These are phyloP conservation scores for Pseudevernia furfuracea DNA, from an alignment of 495 filamentous ascomycete genomes.

Conservation along the genomic window DNA sequence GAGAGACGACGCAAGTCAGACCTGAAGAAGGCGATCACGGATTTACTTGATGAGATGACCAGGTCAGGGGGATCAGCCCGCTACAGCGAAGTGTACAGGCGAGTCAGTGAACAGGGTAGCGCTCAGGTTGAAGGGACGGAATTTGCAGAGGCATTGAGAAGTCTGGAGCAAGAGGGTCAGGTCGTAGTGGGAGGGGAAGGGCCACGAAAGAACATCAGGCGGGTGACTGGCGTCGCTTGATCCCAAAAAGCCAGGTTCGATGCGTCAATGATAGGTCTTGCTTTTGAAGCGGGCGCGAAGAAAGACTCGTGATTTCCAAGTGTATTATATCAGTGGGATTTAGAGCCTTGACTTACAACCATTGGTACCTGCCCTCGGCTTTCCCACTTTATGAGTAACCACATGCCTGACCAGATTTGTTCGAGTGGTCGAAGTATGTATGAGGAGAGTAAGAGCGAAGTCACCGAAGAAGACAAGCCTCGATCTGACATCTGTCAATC, in stretches of 20 bases:
- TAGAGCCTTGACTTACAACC: neutral
- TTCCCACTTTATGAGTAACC: neutral
- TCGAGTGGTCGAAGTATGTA: too few species aligned
- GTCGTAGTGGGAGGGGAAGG: conserved; percentile 82
- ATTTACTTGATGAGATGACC: conserved; percentile 68
- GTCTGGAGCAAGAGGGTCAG: conserved; percentile 75
- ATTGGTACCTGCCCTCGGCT: neutral
- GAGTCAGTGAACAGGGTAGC: conserved; percentile 66
- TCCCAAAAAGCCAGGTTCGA: neutral
- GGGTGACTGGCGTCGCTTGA: conserved; percentile 49
- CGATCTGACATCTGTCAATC: neutral
- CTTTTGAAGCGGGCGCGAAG: neutral
- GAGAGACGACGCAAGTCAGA: conserved; percentile 76
- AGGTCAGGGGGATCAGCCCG: conserved; percentile 56
- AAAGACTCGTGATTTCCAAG: neutral
- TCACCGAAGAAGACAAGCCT: neutral
- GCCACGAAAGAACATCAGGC: conserved; percentile 69
- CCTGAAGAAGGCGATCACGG: conserved; percentile 70
- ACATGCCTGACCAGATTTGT: neutral
- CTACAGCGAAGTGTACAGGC: conserved; percentile 66
- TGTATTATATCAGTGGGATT: neutral
- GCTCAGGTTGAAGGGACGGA: conserved; percentile 65
- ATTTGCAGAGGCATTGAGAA: conserved; percentile 70
- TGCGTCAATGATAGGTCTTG: neutral
- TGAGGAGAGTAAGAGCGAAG: too few species aligned